Conservation (phyloP, 179 eudicot species). For the Spergularia azorica region DNA sequence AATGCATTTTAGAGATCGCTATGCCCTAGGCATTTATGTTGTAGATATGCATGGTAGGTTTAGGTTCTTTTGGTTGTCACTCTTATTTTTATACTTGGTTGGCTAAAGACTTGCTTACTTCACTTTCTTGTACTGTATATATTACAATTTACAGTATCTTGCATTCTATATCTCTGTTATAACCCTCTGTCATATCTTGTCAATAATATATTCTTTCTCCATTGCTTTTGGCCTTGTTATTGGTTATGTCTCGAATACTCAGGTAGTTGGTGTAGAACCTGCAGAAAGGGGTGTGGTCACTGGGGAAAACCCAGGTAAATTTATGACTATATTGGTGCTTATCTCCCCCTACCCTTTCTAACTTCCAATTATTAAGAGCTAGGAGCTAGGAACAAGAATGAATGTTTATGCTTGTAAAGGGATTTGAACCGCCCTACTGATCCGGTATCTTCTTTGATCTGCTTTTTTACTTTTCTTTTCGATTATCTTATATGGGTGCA, state of each 20-base stretch:
- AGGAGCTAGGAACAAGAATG: too few species aligned
- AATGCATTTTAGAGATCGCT: too few species aligned
- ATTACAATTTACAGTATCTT: too few species aligned
- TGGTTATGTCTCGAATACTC: slow-evolving; percentile 16
- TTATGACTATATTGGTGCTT: background rate
- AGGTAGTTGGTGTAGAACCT: slow-evolving; percentile 81
- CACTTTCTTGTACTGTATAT: too few species aligned
- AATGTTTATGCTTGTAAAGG: background rate
- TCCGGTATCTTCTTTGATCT: background rate
- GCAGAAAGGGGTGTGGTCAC: slow-evolving; percentile 60
- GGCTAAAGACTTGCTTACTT: too few species aligned
- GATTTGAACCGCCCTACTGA: background rate
- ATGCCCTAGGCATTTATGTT: too few species aligned
- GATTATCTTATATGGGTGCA: slow-evolving; percentile 28
- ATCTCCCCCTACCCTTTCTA: background rate
- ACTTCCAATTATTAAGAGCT: background rate
- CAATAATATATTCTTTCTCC: background rate
- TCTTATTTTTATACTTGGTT: too few species aligned
- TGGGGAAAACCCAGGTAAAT: slow-evolving; percentile 64
- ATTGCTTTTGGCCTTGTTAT: background rate
- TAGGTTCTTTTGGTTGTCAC: too few species aligned
- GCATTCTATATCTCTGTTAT: too few species aligned
- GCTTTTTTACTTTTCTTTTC: background rate
- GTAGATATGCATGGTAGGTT: too few species aligned
- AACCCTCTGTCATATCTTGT: too few species aligned